These are phyloP conservation scores for Collybia sordida DNA, from an alignment of 768 basidiomycete species.

Conservation along the genomic window DNA sequence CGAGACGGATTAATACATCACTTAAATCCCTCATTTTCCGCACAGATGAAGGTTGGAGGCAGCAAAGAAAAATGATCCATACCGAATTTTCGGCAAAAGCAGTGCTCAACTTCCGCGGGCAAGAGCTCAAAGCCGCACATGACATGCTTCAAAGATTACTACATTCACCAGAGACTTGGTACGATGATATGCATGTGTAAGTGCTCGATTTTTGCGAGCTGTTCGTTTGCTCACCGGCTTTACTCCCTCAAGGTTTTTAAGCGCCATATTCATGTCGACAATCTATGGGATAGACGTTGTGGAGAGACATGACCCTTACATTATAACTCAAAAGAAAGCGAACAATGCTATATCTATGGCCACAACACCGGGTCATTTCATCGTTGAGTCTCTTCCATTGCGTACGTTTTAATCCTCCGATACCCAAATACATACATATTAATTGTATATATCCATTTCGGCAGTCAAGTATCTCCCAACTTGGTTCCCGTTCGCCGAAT, in stretches of 20 bases:
- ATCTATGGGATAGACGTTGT: slow-evolving; percentile 22
- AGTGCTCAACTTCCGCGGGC: slow-evolving; percentile 21
- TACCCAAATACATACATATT: slow-evolving; percentile 23
- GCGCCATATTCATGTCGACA: slow-evolving; percentile 15
- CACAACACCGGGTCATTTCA: slow-evolving; percentile 18
- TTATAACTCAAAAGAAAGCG: slow-evolving; percentile 16
- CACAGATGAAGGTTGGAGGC: slow-evolving; percentile 21
- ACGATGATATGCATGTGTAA: slow-evolving; percentile 25
- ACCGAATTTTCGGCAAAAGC: slow-evolving; percentile 27
- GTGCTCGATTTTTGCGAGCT: slow-evolving; percentile 28
- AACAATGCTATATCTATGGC: slow-evolving; percentile 12
- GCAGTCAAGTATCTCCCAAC: slow-evolving; percentile 25
- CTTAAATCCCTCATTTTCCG: neutral
- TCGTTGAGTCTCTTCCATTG: slow-evolving; percentile 18
- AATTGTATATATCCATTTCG: slow-evolving; percentile 25
- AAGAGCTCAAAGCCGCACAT: slow-evolving; percentile 27
- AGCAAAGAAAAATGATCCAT: slow-evolving; percentile 27
- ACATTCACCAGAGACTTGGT: slow-evolving; percentile 1
- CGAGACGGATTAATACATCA: no score
- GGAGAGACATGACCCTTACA: slow-evolving; percentile 20
- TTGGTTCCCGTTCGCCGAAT: slow-evolving; percentile 32
- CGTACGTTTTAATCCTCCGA: slow-evolving; percentile 13
- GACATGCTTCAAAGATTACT: slow-evolving; percentile 30
- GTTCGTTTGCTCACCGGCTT: slow-evolving; percentile 35
- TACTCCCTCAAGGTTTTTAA: slow-evolving; percentile 27